phyloP scores from a whole-genome alignment of 306 rosid genomes.

The Lagenaria siceraria region DNA sequence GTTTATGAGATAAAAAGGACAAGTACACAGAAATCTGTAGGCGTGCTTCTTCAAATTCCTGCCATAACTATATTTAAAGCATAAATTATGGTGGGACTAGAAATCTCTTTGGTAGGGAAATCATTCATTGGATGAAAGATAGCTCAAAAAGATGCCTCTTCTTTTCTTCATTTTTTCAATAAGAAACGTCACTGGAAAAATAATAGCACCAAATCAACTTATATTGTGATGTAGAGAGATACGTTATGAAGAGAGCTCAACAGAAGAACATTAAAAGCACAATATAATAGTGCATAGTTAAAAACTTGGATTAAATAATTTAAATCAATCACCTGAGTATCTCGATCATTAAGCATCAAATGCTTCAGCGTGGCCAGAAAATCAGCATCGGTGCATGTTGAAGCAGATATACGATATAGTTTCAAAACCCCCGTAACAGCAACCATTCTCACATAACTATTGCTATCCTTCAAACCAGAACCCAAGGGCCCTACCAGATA shows the following conservation, averaged over 20 bases:
- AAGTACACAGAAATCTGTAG: neutral
- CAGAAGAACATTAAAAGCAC: neutral
- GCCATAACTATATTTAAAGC: neutral
- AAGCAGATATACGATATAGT: constrained; percentile 82
- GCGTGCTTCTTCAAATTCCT: neutral
- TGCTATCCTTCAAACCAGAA: constrained; percentile 80
- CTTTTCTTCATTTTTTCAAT: neutral
- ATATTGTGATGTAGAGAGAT: neutral
- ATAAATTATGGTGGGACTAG: neutral
- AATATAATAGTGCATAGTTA: neutral
- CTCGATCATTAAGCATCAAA: constrained; percentile 77
- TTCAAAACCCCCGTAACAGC: constrained; percentile 90
- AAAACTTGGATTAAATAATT: neutral
- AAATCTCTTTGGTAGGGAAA: neutral
- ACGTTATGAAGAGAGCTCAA: neutral
- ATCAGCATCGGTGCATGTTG: constrained; percentile 89
- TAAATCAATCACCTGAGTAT: constrained; percentile 59
- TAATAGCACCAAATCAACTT: neutral
- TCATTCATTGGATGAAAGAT: neutral
- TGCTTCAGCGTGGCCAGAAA: constrained; percentile 72
- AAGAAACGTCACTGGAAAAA: neutral
- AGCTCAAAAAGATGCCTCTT: neutral
- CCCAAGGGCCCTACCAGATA: constrained; percentile 96
- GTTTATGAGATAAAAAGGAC: neutral
- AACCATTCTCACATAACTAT: constrained; percentile 79